phyloP scores from a whole-genome alignment of 176 grass and related monocot species.

The Triticum monococcum region DNA sequence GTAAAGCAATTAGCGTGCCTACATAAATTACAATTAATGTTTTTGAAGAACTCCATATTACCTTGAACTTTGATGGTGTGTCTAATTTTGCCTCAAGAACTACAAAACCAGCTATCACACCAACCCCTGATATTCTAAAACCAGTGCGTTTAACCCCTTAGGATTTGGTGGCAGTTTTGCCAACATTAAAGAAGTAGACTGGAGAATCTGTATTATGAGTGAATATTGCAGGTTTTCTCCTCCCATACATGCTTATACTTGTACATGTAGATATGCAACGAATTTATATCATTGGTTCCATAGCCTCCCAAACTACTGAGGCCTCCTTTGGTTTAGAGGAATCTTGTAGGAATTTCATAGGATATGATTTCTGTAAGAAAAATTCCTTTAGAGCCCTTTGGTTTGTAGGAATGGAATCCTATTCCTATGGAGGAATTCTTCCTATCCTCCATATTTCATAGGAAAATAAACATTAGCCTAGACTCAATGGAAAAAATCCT shows the following conservation, averaged over 20 bases:
- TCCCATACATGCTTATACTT: background rate
- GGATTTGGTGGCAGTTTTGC: background rate
- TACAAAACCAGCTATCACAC: background rate
- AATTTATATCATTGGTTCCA: background rate
- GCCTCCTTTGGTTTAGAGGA: too few species aligned
- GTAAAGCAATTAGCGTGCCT: background rate
- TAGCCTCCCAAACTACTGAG: background rate
- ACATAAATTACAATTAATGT: background rate
- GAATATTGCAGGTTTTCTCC: background rate
- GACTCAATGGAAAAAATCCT: too few species aligned
- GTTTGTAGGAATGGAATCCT: too few species aligned
- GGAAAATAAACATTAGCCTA: too few species aligned
- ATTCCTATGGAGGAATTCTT: too few species aligned
- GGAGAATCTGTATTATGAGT: background rate
- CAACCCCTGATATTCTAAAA: background rate
- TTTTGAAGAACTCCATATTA: background rate
- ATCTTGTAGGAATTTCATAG: too few species aligned
- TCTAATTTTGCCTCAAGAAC: background rate
- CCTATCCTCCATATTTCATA: too few species aligned
- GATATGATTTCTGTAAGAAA: too few species aligned
- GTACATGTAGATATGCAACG: background rate
- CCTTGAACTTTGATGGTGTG: background rate
- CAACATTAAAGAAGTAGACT: background rate
- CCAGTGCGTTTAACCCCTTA: background rate
- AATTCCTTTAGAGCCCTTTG: too few species aligned